Evolutionary conservation across 306 rosid genomes (phyloP).

Genomic region (Medicago lupulina): DNA sequence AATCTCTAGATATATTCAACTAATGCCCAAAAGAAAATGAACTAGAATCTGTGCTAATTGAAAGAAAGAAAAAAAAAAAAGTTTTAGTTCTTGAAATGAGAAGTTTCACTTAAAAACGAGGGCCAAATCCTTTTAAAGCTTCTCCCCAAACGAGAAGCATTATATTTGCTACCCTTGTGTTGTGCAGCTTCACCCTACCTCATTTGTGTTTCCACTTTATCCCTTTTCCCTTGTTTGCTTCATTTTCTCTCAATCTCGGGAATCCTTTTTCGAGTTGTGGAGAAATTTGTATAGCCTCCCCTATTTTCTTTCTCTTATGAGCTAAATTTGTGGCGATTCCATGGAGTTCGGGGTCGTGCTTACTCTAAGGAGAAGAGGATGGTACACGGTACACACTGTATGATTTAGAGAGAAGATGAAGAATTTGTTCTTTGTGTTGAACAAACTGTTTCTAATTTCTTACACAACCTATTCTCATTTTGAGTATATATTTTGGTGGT

Average conservation of each 20-base stretch:
- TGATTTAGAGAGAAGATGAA: constrained; percentile 6
- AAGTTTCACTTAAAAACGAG: not conserved
- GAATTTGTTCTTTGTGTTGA: not conserved
- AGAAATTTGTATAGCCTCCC: not conserved
- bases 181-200: not conserved
- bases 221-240: not conserved
- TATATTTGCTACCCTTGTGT: constrained; percentile 1
- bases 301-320: not conserved
- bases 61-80: constrained; percentile 9
- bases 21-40: constrained; percentile 29
- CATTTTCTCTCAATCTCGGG: not conserved
- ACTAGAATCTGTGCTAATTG: constrained; percentile 30
- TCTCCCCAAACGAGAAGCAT: not conserved
- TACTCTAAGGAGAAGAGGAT: not conserved
- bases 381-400: not conserved
- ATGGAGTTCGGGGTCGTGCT: not conserved
- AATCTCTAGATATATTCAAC: not conserved
- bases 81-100: constrained; percentile 27
- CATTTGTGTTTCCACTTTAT: not conserved
- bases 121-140: not conserved
- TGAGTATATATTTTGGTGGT: not conserved
- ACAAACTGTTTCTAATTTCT: not conserved
- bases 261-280: not conserved
- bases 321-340: not conserved
- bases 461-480: not conserved